Base-by-base conservation (phyloP, 106 monocot species). In the Dendrobium huoshanense region DNA sequence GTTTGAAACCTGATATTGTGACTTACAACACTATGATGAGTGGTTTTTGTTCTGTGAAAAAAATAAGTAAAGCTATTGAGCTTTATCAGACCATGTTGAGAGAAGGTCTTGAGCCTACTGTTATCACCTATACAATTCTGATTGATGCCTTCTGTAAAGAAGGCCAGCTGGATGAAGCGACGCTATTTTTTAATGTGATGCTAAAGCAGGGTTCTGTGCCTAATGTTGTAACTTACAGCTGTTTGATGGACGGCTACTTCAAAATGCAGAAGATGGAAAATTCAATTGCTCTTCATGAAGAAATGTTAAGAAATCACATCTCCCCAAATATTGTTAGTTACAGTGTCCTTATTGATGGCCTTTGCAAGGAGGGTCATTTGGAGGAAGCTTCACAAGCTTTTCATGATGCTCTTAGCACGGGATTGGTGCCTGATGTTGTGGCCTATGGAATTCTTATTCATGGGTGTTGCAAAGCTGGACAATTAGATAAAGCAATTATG, bases 381-480 rank as follows among this genome's bases (percentile, higher is more conserved):
- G 90, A 85, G 20, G 80, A 86, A 27, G 92, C 89, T 51, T 75
- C 55, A 51, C 7, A 78, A 51, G 79, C 87, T 81, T 88, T 90
- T 85, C 78, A 89, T 4, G 80, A 80, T 78, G 89, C 89, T 55
- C 78, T 61, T 2, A 61, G 37, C 4, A 79, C 81, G 55, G 84
- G 92, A 18, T 76, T 87, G 67, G 65, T 89, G 77, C 92, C 92
- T 84, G 89, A 92, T 84, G 85, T 89, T 82, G 87, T 89, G 72
- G 84, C 83, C 59, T 92, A 92, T 80, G 81, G 83, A n/a, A 92
- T 87, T 77, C 67, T 92, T 44, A 87, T 92, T 51, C 83, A 54
- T 72, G 86, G 87, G 15, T 84, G 41, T 22, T 82, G 85, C 70
- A 58, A 68, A 48, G 83, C 73, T 59, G 89, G 87, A 64, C 86